Base-by-base conservation (phyloP, 2,329 filamentous ascomycete species). In the Botryotinia narcissicola region DNA sequence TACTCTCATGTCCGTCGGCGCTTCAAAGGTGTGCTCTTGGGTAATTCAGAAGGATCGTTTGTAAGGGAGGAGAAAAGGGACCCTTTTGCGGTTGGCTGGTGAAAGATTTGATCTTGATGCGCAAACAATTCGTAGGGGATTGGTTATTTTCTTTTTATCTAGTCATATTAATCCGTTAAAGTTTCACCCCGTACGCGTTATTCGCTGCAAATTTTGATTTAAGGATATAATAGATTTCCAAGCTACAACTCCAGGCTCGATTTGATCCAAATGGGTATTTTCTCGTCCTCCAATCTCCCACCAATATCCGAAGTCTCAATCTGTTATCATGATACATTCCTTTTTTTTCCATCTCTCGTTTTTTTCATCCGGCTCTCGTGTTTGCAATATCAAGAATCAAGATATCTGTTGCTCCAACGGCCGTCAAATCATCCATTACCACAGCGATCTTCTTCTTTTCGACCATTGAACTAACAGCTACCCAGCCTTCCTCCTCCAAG, bases 401-500 rank as follows among this genome's bases (percentile, higher is more conserved):
- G 59, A 82, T 82, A 75, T 82, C 80, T 4, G 75, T 77, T 40
- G 80, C 80, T 48, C 80, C 80, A 57, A 81, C 75, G 32, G 73
- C 77, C 4, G 79, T 77, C 71, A 82, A 74, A n/a, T 81, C 74
- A 74, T 82, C 80, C 80, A 82, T 81, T 4, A 80, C 80, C 8
- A 76, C 78, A 35, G 80, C 80, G 51, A 82, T 81, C 61, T 77
- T 78, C 75, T 81, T 82, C 76, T 81, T 81, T 63, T 81, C 79
- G 10, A 79, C 77, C 76, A 78, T 79, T 20, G 75, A 74, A 72
- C 78, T 78, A 37, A 78, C 76, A 63, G 76, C 76, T 7, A 78
- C 76, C 76, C 77, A 78, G 8, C 73, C 60, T 51, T 63, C 69
- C 59, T 51, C 44, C 18, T 64, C 95, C 4, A 99, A 86, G 25